Conservation (phyloP, 179 eudicot species). For the Patellifolia procumbens region DNA sequence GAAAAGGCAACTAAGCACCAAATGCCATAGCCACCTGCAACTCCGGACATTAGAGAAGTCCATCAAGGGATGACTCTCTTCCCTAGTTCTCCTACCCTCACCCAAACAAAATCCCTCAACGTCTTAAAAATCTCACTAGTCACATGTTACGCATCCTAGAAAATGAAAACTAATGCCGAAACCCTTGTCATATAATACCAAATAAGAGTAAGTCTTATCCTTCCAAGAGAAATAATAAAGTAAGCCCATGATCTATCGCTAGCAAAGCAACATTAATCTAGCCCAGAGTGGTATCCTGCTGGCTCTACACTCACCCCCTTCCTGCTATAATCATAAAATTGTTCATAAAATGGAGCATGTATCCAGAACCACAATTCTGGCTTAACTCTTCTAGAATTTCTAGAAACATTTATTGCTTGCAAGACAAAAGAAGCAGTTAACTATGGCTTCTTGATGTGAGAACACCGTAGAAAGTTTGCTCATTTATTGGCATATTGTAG, state of each 20-base stretch:
- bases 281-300: neutral
- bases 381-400: neutral
- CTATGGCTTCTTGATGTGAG: neutral
- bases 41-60: neutral
- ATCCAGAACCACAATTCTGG: neutral
- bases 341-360: neutral
- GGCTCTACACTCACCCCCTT: neutral
- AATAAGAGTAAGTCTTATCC: neutral
- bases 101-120: neutral
- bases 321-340: neutral
- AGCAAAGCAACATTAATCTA: neutral
- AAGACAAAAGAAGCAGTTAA: slow-evolving; percentile 2
- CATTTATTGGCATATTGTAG: neutral
- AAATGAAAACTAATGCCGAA: neutral
- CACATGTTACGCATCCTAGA: neutral
- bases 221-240: neutral
- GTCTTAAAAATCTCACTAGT: neutral
- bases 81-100: neutral
- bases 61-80: neutral
- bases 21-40: neutral
- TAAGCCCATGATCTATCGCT: neutral
- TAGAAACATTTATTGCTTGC: too few species aligned
- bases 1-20: neutral
- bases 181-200: neutral
- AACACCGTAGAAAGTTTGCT: neutral